Evolutionary conservation across 23 red algal species (phyloP).

Genomic region (Gracilaria domingensis): DNA sequence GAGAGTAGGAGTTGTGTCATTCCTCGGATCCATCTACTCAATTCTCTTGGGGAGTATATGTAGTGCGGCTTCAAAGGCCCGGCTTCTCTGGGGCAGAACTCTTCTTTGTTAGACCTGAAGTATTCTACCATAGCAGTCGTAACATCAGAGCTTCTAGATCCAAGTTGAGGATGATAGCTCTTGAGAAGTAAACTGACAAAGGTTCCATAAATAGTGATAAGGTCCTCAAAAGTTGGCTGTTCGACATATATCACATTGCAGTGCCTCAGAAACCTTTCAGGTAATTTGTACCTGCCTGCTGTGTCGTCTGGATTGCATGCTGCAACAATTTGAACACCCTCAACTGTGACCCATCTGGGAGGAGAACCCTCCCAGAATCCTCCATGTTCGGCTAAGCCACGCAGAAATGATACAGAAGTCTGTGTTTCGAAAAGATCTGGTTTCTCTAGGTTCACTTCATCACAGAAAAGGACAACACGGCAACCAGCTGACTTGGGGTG

Average conservation of each 20-base stretch:
- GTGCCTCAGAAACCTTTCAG: slow-evolving; percentile 55
- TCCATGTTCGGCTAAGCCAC: slow-evolving; percentile 50
- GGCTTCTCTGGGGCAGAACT: slow-evolving; percentile 14
- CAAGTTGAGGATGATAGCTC: slow-evolving; percentile 3
- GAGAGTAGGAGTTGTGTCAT: slow-evolving; percentile 54
- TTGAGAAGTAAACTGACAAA: slow-evolving; percentile 43
- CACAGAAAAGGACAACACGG: slow-evolving; percentile 80
- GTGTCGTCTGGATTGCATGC: slow-evolving; percentile 73
- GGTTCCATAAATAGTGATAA: slow-evolving; percentile 62
- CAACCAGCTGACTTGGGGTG: slow-evolving; percentile 62
- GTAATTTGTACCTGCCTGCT: slow-evolving; percentile 58
- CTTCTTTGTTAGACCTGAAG: slow-evolving; percentile 50
- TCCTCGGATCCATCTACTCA: slow-evolving; percentile 77
- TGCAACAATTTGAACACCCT: slow-evolving; percentile 71
- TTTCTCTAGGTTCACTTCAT: slow-evolving; percentile 76
- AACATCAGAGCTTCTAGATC: slow-evolving; percentile 3
- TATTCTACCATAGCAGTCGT: slow-evolving; percentile 72
- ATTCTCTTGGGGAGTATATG: slow-evolving; percentile 78
- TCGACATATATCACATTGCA: slow-evolving; percentile 67
- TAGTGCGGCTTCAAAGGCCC: slow-evolving; percentile 69
- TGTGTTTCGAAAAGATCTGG: slow-evolving; percentile 73
- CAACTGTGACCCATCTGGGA: slow-evolving; percentile 51
- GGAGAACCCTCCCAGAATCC: slow-evolving; percentile 71
- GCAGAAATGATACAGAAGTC: slow-evolving; percentile 39
- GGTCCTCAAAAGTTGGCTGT: slow-evolving; percentile 42